phyloP scores from a whole-genome alignment of 352 stramenopile species.

The Blastocystis sp. region DNA sequence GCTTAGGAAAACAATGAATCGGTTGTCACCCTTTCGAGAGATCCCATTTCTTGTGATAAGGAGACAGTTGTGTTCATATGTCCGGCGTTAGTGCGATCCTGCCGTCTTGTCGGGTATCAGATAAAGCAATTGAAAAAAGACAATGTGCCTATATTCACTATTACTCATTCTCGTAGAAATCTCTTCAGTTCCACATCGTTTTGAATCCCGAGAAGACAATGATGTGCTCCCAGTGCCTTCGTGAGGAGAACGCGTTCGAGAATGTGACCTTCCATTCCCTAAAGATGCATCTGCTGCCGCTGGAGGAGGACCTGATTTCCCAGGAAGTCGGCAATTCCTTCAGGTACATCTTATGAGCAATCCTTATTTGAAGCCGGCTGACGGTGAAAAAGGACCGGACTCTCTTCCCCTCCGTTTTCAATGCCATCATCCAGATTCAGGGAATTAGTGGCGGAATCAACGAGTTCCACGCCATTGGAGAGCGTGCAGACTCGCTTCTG shows the following conservation, averaged over 20 bases:
- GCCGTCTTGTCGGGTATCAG: constrained; percentile 16
- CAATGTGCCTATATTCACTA: not conserved
- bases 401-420: not conserved
- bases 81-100: not conserved
- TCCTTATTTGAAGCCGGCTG: not conserved
- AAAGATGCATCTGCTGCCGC: not conserved
- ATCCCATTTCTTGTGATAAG: not conserved
- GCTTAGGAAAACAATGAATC: not conserved
- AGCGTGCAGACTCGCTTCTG: not conserved
- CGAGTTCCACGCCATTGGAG: constrained; percentile 34
- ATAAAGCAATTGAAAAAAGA: constrained; percentile 3
- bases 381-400: constrained; percentile 24
- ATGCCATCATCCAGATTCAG: constrained; percentile 5
- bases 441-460: constrained; percentile 14
- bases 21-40: not conserved
- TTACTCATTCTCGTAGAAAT: not conserved
- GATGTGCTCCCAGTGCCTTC: constrained; percentile 10
- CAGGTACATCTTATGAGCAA: not conserved
- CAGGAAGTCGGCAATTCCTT: constrained; percentile 38
- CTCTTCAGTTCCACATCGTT: constrained; percentile 8
- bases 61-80: constrained; percentile 13
- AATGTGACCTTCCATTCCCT: constrained; percentile 15
- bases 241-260: constrained; percentile 5
- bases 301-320: constrained; percentile 50
- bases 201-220: constrained; percentile 23